Base-by-base conservation (phyloP, 179 eudicot species). In the Monotropa hypopitys region DNA sequence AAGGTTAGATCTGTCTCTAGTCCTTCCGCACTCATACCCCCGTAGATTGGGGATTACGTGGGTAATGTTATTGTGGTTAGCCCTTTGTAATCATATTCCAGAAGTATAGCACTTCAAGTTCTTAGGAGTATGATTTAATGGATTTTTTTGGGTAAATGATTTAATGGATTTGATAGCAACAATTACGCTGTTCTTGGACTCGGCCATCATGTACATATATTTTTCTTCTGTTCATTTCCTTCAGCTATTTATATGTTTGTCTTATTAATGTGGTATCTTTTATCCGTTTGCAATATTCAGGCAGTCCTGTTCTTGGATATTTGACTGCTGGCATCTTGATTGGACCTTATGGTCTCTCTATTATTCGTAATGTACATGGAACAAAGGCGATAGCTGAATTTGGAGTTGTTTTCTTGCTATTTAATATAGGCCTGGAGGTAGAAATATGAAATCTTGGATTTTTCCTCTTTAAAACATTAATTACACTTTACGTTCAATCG, bases 371-470 rank as follows among this genome's bases (percentile, higher is more conserved):
- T 87, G 97, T 94, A 73, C 98, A 94, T 88, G 98, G 86, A 38
- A 94, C 98, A 62, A 94, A 94, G 88, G 98, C 98, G 9, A 94
- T 94, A 77, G 98, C 98, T 74, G 98, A 94, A 83, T 94, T 94
- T 77, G 98, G 98, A 81, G 98, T 94, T 70, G 98, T 94, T 57
- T 94, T 94, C 88, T 83, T 94, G 88, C 88, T 94, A 46, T 94
- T 94, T 67, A 94, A 94, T 81, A 94, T 94, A 82, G 98, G 98
- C 84, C 95, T 94, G 79, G 98, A 94, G 97, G 98, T 94, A 81
- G 69, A 80, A 45, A 53, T 77, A 70, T 68, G n/a, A 57, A 80
- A 73, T 81, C 80, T 68, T 61, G 76, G 67, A 50, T 76, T 42
- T 53, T 18, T 28, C 53, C 57, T 59, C 56, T 61, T 30, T 7